phyloP scores from a whole-genome alignment of 495 filamentous ascomycete genomes.

The Pseudevernia furfuracea region DNA sequence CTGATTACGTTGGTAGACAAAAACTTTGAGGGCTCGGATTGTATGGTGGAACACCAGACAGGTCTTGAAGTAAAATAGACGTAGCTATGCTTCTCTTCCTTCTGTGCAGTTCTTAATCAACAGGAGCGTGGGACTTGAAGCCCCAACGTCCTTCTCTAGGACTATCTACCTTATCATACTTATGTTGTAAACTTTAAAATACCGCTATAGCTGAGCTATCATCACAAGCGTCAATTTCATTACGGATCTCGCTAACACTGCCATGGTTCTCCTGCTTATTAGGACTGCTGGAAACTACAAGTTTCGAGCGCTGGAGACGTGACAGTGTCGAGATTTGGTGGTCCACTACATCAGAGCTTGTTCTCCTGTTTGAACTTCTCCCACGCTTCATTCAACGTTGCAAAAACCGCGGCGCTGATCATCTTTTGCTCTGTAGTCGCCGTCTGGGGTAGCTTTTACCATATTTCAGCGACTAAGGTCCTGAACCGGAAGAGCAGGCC shows the following conservation, averaged over 20 bases:
- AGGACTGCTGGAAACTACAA: neutral
- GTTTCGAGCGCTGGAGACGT: neutral
- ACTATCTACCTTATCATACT: too few species aligned
- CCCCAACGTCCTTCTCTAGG: too few species aligned
- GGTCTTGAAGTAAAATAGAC: too few species aligned
- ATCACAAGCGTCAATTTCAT: neutral
- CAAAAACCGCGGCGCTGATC: constrained; percentile 86
- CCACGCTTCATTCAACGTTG: constrained; percentile 93
- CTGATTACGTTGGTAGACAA: too few species aligned
- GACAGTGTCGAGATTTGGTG: neutral
- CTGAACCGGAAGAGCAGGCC: constrained; percentile 4
- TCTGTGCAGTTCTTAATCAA: too few species aligned
- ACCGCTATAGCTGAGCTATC: neutral
- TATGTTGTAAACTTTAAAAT: too few species aligned
- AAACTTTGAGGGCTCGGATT: too few species aligned
- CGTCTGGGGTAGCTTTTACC: constrained; percentile 63
- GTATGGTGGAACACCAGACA: too few species aligned
- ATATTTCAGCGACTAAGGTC: constrained; percentile 3
- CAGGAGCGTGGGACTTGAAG: too few species aligned
- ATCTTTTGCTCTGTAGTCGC: constrained; percentile 92
- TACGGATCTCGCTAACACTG: neutral
- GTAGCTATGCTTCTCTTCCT: too few species aligned
- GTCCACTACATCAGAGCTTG: constrained; percentile 44
- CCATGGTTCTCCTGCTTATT: neutral
- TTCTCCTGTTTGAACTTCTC: constrained; percentile 96